Conservation (phyloP, 805 yeast species). For the Metschnikowia bowlesiae region DNA sequence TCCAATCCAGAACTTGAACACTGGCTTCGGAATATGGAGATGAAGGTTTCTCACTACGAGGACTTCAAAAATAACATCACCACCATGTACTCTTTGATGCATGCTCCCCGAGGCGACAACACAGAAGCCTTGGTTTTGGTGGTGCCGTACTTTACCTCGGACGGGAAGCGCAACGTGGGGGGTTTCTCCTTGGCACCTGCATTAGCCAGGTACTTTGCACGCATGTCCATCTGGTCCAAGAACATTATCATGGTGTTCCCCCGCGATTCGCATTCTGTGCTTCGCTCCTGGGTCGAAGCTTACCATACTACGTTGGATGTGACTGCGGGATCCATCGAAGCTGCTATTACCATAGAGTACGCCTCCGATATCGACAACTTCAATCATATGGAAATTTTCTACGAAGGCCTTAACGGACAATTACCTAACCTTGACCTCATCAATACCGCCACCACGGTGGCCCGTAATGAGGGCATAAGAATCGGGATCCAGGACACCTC, state of each 20-base stretch:
- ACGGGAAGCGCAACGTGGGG: slow-evolving; percentile 64
- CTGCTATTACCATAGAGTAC: slow-evolving; percentile 81
- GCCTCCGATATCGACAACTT: slow-evolving; percentile 63
- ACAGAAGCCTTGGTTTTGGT: slow-evolving; percentile 91
- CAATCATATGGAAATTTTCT: slow-evolving; percentile 67
- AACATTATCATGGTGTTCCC: slow-evolving; percentile 85
- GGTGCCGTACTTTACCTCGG: slow-evolving; percentile 80
- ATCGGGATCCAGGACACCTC: slow-evolving; percentile 62
- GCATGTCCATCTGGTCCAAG: slow-evolving; percentile 94
- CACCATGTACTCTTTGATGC: slow-evolving; percentile 72
- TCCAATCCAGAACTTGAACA: slow-evolving; percentile 45
- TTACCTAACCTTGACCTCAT: slow-evolving; percentile 88
- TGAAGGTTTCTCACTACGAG: slow-evolving; percentile 50
- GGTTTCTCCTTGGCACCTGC: slow-evolving; percentile 73
- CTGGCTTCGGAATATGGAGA: slow-evolving; percentile 73
- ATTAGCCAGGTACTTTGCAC: slow-evolving; percentile 71
- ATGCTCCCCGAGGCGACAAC: slow-evolving; percentile 93
- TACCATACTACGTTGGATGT: slow-evolving; percentile 80
- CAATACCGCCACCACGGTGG: slow-evolving; percentile 71
- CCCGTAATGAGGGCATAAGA: slow-evolving; percentile 71
- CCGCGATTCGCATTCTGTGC: slow-evolving; percentile 59
- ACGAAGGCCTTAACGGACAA: slow-evolving; percentile 92
- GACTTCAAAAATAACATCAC: slow-evolving; percentile 13
- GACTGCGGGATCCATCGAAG: slow-evolving; percentile 92
- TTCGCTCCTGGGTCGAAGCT: slow-evolving; percentile 89